phyloP scores from a whole-genome alignment of 2,329 filamentous ascomycete genomes.

The Aspergillus brunneoviolaceus region DNA sequence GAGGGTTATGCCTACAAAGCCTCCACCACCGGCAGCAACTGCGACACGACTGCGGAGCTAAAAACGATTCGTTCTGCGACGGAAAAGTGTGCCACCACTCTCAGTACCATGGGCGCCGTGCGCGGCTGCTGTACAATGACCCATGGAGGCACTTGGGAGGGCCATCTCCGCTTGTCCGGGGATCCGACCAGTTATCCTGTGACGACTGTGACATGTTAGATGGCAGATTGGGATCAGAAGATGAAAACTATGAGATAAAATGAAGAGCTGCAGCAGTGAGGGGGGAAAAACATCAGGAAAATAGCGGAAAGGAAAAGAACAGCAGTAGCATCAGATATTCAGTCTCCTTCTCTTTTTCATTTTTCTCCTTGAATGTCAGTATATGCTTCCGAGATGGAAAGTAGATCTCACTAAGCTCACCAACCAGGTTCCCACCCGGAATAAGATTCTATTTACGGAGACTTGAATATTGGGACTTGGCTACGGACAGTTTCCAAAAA shows the following conservation, averaged over 20 bases:
- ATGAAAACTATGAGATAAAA: neutral
- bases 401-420: neutral
- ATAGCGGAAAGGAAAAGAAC: no score
- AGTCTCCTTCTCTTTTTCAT: neutral
- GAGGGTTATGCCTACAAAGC: constrained; percentile 6
- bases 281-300: neutral
- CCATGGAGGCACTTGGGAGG: constrained; percentile 1
- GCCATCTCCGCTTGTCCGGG: constrained; percentile 1
- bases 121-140: constrained; percentile 1
- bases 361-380: neutral
- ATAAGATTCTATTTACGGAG: no score
- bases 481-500: no score
- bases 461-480: no score
- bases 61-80: neutral
- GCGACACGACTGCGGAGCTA: constrained; percentile 2
- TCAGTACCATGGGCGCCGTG: neutral
- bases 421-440: no score
- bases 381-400: neutral
- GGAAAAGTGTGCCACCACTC: constrained; percentile 1
- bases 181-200: constrained; percentile 1
- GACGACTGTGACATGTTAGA: constrained; percentile 7
- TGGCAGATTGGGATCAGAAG: neutral
- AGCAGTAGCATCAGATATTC: neutral
- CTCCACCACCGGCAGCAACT: constrained; percentile 1
- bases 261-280: neutral